A percentile compares a stretch with the other conserved stretches of the same genome.
Evolutionary conservation across 2,329 filamentous ascomycete genomes (phyloP).

Genomic region (Fusarium gaditjirri): DNA sequence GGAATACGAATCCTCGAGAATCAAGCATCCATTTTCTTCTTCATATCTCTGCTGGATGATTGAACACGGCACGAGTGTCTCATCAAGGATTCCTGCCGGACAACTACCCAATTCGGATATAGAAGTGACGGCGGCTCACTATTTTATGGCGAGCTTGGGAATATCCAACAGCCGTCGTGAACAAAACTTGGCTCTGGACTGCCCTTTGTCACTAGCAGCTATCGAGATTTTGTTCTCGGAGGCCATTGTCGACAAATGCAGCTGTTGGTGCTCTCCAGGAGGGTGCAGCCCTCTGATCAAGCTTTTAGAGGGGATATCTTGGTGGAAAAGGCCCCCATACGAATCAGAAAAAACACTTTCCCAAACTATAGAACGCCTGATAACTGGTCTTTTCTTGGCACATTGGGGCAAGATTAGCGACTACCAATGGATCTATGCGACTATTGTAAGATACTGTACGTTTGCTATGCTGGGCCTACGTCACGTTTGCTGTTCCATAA

Average conservation of each 20-base stretch:
- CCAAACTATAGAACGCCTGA: neutral
- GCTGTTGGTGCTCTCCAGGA: neutral
- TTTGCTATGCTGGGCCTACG: rapidly evolving
- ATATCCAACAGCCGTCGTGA: too few species aligned
- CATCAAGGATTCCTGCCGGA: neutral
- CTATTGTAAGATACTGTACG: neutral
- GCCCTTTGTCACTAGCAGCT: neutral
- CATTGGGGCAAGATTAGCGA: rapidly evolving
- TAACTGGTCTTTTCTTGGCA: neutral
- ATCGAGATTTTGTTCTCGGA: rapidly evolving
- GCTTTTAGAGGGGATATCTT: neutral
- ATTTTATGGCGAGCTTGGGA: neutral
- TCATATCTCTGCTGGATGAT: neutral
- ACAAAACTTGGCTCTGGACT: neutral
- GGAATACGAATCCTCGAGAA: too few species aligned
- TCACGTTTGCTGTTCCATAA: neutral
- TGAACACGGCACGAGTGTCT: neutral
- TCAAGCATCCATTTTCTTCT: neutral
- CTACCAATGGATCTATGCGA: neutral
- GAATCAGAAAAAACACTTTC: too few species aligned
- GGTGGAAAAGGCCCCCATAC: too few species aligned
- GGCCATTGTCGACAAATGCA: rapidly evolving
- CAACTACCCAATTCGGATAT: neutral
- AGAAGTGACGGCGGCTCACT: neutral
- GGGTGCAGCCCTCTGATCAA: neutral